Conservation (phyloP, 2,329 filamentous ascomycete genomes). For the Drechslerella dactyloides region DNA sequence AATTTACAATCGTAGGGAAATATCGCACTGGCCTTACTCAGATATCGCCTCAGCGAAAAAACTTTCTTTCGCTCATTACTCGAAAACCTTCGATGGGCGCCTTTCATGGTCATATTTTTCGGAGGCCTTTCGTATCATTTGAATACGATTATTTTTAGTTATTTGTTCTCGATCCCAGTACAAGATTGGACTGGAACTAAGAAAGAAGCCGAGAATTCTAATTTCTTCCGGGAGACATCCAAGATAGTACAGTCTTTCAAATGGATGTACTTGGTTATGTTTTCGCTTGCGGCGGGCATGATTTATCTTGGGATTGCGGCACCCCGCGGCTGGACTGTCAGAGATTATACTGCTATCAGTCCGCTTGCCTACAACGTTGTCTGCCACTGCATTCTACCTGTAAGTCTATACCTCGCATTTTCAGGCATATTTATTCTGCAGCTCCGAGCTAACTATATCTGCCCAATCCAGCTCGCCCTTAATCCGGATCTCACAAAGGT, state of each 20-base stretch:
- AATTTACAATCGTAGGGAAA: slow-evolving; percentile 56
- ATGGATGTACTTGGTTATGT: slow-evolving; percentile 53
- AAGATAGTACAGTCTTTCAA: slow-evolving; percentile 38
- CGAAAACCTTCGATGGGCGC: slow-evolving; percentile 70
- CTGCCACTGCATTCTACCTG: slow-evolving; percentile 66
- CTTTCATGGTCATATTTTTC: slow-evolving; percentile 63
- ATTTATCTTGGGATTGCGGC: slow-evolving; percentile 54
- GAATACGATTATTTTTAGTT: slow-evolving; percentile 59
- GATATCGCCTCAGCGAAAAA: slow-evolving; percentile 67
- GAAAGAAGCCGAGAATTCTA: slow-evolving; percentile 39
- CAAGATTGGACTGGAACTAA: slow-evolving; percentile 53
- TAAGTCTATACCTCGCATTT: slow-evolving; percentile 55
- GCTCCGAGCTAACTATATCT: no score
- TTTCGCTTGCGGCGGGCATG: slow-evolving; percentile 54
- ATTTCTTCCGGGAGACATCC: slow-evolving; percentile 32
- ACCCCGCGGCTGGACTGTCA: slow-evolving; percentile 65
- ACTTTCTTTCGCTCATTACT: slow-evolving; percentile 62
- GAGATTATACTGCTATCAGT: slow-evolving; percentile 66
- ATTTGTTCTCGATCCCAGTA: slow-evolving; percentile 61
- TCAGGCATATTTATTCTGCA: background rate
- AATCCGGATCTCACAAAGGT: no score
- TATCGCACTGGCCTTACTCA: slow-evolving; percentile 66
- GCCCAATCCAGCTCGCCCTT: no score
- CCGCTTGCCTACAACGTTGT: slow-evolving; percentile 64
- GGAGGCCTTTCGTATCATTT: slow-evolving; percentile 61